phyloP scores from a whole-genome alignment of 1,284 basidiomycete genomes.

The Microbotryomycetes sp. region DNA sequence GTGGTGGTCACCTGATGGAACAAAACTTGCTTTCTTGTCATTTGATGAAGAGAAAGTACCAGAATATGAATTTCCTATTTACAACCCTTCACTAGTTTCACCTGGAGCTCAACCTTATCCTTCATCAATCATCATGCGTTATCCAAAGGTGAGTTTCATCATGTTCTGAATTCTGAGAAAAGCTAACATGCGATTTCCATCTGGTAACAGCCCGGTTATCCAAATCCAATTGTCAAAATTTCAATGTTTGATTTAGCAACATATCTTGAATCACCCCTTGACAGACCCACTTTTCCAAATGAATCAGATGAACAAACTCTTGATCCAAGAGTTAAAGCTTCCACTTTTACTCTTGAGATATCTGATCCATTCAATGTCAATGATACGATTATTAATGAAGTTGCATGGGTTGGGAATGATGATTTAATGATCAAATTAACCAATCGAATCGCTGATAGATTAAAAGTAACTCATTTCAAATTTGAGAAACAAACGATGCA shows the following conservation, averaged over 20 bases:
- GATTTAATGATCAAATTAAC: conserved; percentile 80
- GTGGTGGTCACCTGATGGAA: conserved; percentile 85
- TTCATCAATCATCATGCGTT: conserved; percentile 69
- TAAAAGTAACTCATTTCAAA: conserved; percentile 70
- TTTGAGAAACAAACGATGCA: conserved; percentile 40
- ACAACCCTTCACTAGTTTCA: conserved; percentile 70
- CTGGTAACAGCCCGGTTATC: conserved; percentile 66
- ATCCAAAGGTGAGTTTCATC: conserved; percentile 55
- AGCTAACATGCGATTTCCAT: conserved; percentile 9
- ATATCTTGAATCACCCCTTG: conserved; percentile 16
- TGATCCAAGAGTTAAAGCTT: conserved; percentile 39
- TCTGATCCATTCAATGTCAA: conserved; percentile 38
- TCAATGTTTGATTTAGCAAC: conserved; percentile 65
- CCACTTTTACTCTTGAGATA: conserved; percentile 44
- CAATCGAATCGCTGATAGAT: conserved; percentile 69
- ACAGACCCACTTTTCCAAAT: neutral
- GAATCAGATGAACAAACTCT: neutral
- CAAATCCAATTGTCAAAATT: conserved; percentile 79
- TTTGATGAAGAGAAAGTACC: conserved; percentile 84
- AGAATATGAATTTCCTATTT: conserved; percentile 79
- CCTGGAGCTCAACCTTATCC: conserved; percentile 73
- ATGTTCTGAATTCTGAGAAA: neutral
- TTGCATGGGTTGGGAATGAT: conserved; percentile 73
- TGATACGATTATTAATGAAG: conserved; percentile 70
- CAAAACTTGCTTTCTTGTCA: conserved; percentile 72